Evolutionary conservation across 2,329 filamentous ascomycete genomes (phyloP), one percentile per base, ranked within the genome.

Genomic region (Cadophora sp.): DNA sequence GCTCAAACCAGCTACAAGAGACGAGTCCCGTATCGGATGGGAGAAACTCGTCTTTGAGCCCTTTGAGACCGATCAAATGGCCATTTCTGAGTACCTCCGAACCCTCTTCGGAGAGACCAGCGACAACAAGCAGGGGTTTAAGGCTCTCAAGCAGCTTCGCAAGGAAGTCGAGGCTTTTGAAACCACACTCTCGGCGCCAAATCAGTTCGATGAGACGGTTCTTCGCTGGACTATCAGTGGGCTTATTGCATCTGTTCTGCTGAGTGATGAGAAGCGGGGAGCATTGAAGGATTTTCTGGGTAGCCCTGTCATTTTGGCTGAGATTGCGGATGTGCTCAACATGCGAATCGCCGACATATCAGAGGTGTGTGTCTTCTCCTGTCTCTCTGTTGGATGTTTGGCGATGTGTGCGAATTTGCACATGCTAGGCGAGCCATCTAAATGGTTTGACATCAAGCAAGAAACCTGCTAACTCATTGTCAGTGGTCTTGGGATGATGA

Each of bases 251-350:
- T 79, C 81, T 1, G 85, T 86, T 69, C 76, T 87, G 2, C 79
- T 89, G 51, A 82, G 81, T 3, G 82, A 85, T 1, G 80, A 86
- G 62, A 88, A 88, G 74, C 77, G 80, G 7, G 76, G 78, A 19
- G 82, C 83, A 3, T 76, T 88, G 51, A 83, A 82, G 59, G 84
- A 86, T 53, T 84, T 87, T 53, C 76, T 83, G 65, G 79, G 79
- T 24, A 85, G 84, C 63, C 76, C 81, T 0, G 79, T 81, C 7
- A 84, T 88, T 1, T 77, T 85, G 0, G 80, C 80, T 40, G 86
- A 88, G 71, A 81, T 89, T 16, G 82, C 82, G 3, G 86, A 88
- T 75, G 85, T 88, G 16, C 77, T 89, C 53, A 88, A 87, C 68
- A 85, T 88, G 81, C 81, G 85, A 27, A 80, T 87, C 60, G 79